A percentile compares a stretch with the other conserved stretches of the same genome.
These are phyloP conservation scores for Cadophora luteo-olivacea DNA, from an alignment of 2,329 filamentous ascomycete genomes.

Conservation along the genomic window DNA sequence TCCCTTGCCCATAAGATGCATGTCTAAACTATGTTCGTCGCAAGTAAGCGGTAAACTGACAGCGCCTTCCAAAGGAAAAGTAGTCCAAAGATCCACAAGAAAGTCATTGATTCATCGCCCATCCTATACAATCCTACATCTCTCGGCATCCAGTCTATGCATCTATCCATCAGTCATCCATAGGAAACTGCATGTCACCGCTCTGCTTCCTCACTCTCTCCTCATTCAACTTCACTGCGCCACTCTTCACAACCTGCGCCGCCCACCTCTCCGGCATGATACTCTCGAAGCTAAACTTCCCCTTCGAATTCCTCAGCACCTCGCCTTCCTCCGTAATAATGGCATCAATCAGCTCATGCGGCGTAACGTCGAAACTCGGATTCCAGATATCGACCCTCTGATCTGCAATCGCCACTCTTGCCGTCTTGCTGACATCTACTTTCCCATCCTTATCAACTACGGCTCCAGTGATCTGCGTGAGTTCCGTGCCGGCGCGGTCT, in stretches of 20 bases:
- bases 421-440: conserved; percentile 67
- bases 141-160: background rate
- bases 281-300: conserved; percentile 69
- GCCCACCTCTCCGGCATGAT: conserved; percentile 63
- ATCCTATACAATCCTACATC: background rate
- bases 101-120: background rate
- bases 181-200: conserved; percentile 23
- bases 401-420: conserved; percentile 80
- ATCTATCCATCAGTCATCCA: conserved; percentile 8
- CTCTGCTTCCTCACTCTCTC: conserved; percentile 16
- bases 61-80: background rate
- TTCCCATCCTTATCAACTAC: conserved; percentile 67
- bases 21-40: too few relatives aligned
- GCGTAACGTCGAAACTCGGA: conserved; percentile 95
- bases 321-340: conserved; percentile 93
- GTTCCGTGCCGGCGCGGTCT: conserved; percentile 79
- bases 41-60: background rate
- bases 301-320: conserved; percentile 76
- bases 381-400: conserved; percentile 89
- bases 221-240: background rate
- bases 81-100: background rate
- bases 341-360: conserved; percentile 85
- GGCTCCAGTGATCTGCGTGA: conserved; percentile 84
- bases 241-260: conserved; percentile 16
- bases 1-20: too few relatives aligned